A percentile compares a stretch with the other conserved stretches of the same genome.
These are phyloP conservation scores for Paramecium sonneborni DNA, from an alignment of 73 alveolate genomes.

Conservation along the genomic window DNA sequence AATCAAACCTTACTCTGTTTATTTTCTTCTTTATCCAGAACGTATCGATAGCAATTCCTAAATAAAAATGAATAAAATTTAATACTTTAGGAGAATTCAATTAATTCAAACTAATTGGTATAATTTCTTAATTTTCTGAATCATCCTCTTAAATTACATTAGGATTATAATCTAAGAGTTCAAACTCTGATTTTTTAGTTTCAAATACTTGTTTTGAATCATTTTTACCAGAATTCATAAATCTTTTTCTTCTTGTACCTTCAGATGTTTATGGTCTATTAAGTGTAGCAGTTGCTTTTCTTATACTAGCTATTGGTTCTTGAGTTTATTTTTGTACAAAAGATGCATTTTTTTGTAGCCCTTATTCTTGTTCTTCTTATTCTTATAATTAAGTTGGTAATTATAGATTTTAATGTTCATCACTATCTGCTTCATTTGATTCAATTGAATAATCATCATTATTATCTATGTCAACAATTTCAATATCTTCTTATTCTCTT, in stretches of 20 bases:
- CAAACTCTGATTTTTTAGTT: background rate
- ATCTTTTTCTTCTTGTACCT: constrained; percentile 52
- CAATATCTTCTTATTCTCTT: constrained; percentile 3
- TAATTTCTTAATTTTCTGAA: background rate
- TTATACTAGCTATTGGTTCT: constrained; percentile 27
- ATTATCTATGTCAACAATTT: background rate
- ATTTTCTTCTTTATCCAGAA: constrained; percentile 32
- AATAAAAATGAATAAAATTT: background rate
- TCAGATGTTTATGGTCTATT: constrained; percentile 52
- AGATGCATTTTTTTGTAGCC: background rate
- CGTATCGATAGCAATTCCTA: constrained; percentile 8
- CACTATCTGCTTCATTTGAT: constrained; percentile 49
- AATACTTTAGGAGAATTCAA: background rate
- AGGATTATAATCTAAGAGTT: background rate
- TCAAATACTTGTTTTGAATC: background rate
- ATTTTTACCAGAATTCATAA: background rate
- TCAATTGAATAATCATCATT: constrained; percentile 36
- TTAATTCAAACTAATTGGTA: background rate
- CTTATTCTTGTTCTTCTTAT: background rate
- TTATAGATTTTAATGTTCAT: background rate
- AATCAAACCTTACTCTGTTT: background rate
- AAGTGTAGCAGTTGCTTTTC: constrained; percentile 12
- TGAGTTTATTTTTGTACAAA: background rate
- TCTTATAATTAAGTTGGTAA: background rate
- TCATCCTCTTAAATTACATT: background rate